Conservation (phyloP, 2,329 filamentous ascomycete species). For the Daldinia sp. region DNA sequence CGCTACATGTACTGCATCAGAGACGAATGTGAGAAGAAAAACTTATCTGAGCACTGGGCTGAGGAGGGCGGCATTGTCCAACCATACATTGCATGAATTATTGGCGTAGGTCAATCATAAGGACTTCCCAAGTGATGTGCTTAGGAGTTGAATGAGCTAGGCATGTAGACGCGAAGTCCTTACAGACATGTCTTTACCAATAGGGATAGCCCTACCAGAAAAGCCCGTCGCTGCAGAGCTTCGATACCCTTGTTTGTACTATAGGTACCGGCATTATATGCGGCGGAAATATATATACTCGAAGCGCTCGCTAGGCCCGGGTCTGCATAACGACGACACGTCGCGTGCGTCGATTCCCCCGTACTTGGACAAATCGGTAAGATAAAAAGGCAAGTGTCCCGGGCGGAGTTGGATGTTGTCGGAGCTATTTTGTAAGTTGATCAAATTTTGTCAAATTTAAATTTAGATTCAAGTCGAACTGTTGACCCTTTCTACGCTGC, state of each 20-base stretch:
- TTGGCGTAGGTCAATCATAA: conserved; percentile 23
- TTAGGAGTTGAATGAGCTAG: neutral
- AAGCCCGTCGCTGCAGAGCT: neutral
- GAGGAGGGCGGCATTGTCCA: conserved; percentile 10
- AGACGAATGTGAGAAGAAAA: neutral
- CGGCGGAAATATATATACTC: conserved; percentile 18
- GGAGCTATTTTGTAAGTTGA: neutral
- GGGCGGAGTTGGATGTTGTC: conserved; percentile 5
- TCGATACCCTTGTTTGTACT: conserved; percentile 2
- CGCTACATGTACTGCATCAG: conserved; percentile 6
- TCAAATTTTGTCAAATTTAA: conserved; percentile 7
- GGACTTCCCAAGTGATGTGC: neutral
- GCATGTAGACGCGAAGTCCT: conserved; percentile 9
- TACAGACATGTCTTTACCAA: neutral
- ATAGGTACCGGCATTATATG: conserved; percentile 8
- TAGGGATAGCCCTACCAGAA: neutral
- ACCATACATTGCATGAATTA: conserved; percentile 26
- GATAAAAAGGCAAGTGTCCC: conserved; percentile 27
- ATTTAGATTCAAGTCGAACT: neutral
- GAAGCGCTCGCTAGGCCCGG: conserved; percentile 2
- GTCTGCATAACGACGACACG: conserved; percentile 24
- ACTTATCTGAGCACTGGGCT: neutral
- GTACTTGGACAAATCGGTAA: conserved; percentile 17
- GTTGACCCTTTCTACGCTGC: neutral
- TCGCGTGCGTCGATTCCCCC: conserved; percentile 2